Evolutionary conservation across 176 grass and related monocot species (phyloP).

Genomic region (Saccharum spontaneum): DNA sequence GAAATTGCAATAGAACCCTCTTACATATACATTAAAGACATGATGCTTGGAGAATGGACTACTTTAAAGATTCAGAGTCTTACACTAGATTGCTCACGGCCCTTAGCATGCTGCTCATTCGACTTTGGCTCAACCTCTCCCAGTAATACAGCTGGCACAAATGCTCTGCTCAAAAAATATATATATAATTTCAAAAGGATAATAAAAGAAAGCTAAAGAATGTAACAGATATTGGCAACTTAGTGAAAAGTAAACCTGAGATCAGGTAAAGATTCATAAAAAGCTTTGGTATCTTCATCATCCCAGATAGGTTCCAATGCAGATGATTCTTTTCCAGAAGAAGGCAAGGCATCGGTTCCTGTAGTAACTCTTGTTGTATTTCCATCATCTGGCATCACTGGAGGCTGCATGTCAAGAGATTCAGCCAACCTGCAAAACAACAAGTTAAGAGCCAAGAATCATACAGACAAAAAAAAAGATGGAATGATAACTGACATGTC

Average conservation of each 20-base stretch:
- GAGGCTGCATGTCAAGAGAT: conserved; percentile 94
- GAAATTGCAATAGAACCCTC: conserved; percentile 5
- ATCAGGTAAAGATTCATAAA: conserved; percentile 97
- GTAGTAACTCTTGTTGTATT: conserved; percentile 91
- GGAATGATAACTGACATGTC: background rate
- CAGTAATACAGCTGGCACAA: conserved; percentile 95
- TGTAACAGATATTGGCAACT: conserved; percentile 4
- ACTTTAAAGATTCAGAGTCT: conserved; percentile 46
- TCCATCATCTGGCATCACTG: conserved; percentile 95
- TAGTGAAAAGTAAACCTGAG: conserved; percentile 67
- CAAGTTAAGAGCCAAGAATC: conserved; percentile 28
- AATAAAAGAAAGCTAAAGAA: conserved; percentile 21
- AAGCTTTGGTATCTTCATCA: conserved; percentile 95
- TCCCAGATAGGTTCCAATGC: conserved; percentile 94
- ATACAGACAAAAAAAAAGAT: background rate
- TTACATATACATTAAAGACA: background rate
- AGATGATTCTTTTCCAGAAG: conserved; percentile 73
- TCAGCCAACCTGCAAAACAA: conserved; percentile 73
- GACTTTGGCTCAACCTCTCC: conserved; percentile 86
- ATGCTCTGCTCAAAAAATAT: conserved; percentile 68
- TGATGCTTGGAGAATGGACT: conserved; percentile 15
- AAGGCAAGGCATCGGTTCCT: conserved; percentile 57
- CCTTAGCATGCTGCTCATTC: conserved; percentile 76
- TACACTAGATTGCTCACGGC: conserved; percentile 81
- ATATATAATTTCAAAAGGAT: conserved; percentile 24